Conservation (phyloP, 2,329 filamentous ascomycete species). For the Meredithiella fracta region DNA sequence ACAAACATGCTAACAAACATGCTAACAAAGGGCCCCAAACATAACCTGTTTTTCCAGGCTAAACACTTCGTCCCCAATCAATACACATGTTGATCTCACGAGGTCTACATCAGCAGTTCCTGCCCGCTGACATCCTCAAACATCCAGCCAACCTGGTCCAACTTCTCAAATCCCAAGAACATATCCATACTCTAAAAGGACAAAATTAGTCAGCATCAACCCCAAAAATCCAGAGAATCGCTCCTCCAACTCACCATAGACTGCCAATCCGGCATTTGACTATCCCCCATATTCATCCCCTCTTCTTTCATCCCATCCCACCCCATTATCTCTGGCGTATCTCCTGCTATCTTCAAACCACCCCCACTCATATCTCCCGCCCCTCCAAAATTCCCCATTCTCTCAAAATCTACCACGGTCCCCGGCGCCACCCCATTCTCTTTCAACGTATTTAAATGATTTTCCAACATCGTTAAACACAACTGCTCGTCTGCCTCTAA, state of each 20-base stretch:
- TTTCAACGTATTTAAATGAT: conserved; percentile 6
- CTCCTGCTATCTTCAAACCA: not conserved
- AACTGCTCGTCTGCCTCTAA: conserved; percentile 23
- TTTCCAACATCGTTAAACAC: conserved; percentile 23
- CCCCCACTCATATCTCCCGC: not conserved
- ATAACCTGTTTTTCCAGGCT: no score
- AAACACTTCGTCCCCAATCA: no score
- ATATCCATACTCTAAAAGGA: conserved; percentile 2
- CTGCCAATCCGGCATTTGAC: conserved; percentile 10
- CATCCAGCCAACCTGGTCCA: conserved; percentile 6
- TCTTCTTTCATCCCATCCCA: not conserved
- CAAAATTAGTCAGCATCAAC: not conserved
- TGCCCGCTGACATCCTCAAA: conserved; percentile 6
- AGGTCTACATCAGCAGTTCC: not conserved
- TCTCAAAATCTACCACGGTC: not conserved
- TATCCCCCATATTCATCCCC: not conserved
- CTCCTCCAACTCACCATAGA: conserved; percentile 7
- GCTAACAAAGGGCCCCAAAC: no score
- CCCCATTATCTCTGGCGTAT: not conserved
- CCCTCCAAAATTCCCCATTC: not conserved
- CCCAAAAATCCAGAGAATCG: not conserved
- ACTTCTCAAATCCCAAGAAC: not conserved
- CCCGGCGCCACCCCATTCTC: not conserved
- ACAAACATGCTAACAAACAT: not conserved
- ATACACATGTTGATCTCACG: not conserved